Base-by-base conservation (phyloP, 805 yeast genomes). In the Kurtzmaniella cleridarum region DNA sequence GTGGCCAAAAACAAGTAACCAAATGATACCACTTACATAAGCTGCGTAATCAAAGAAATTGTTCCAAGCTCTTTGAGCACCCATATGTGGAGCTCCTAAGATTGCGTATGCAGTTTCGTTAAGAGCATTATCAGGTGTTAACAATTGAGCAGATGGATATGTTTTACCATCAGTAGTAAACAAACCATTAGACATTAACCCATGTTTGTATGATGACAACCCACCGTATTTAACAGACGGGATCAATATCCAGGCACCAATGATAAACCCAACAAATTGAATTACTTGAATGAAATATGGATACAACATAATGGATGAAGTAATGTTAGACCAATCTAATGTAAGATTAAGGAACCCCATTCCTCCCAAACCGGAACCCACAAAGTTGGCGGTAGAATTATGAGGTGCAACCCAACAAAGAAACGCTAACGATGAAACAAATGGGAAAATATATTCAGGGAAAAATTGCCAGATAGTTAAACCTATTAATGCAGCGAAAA, bases 41-140 rank as follows among this genome's bases (percentile, higher is more conserved):
- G 78, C 75, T 1, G 78, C 78, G 44, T 71, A 74, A 45, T 73
- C 79, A 45, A 73, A 74, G 39, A 74, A 72, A 48, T 71, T 71
- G 47, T 69, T 69, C 71, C 76, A 69, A 1, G 71, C 65, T 36
- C 75, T 54, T 49, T 73, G 78, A 3, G 73, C 63, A 0, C 78
- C 78, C 34, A 71, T 49, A 40, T 66, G 57, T 4, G 71, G 67
- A 1, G 75, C 75, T 0, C 79, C 79, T 42, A 60, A 59, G 2
- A 44, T 23, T 18, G 57, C 65, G 49, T 70, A 74, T 0, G 77
- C 77, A 0, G 78, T 71, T 20, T 56, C 46, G 41, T 74, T 73
- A 42, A 74, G 64, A 10, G 45, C 46, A 29, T 68, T 57, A 23
- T 69, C 68, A 1, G 53, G 36, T 1, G 74, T 70, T 29, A 73